phyloP scores from a whole-genome alignment of 331 rosid species.

The Quercus lobata region DNA sequence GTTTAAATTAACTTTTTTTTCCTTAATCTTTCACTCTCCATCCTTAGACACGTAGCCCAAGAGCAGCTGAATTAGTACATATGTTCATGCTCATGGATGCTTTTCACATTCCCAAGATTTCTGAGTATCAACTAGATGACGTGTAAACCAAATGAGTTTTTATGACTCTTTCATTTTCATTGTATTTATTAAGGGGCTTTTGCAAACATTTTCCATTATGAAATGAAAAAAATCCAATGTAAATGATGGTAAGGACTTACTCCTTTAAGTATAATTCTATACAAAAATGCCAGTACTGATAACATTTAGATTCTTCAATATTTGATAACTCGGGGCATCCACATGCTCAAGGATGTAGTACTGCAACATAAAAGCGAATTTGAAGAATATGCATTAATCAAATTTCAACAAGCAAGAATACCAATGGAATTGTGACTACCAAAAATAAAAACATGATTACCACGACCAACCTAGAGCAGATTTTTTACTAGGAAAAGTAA shows the following conservation, averaged over 20 bases:
- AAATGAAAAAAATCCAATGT: background rate
- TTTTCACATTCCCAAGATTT: background rate
- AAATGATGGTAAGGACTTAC: constrained; percentile 25
- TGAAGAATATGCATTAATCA: constrained; percentile 4
- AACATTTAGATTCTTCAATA: constrained; percentile 78
- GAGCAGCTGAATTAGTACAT: no score
- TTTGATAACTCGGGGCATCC: constrained; percentile 95
- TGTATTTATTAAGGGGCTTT: background rate
- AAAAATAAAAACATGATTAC: background rate
- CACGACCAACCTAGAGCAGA: constrained; percentile 74
- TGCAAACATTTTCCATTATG: background rate
- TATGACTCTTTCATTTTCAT: background rate
- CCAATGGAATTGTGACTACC: background rate
- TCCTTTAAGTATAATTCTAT: constrained; percentile 86
- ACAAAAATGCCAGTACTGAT: constrained; percentile 80
- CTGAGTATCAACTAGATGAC: background rate
- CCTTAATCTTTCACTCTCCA: no score
- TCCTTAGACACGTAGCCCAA: no score
- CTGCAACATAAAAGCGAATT: constrained; percentile 36
- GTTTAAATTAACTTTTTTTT: no score
- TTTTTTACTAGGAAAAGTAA: constrained; percentile 88
- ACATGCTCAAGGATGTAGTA: constrained; percentile 95
- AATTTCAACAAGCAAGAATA: constrained; percentile 15
- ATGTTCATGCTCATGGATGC: no score
- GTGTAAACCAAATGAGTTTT: constrained; percentile 1